Base-by-base conservation (phyloP, 139 green algal species). In the Haematococcus lacustris region DNA sequence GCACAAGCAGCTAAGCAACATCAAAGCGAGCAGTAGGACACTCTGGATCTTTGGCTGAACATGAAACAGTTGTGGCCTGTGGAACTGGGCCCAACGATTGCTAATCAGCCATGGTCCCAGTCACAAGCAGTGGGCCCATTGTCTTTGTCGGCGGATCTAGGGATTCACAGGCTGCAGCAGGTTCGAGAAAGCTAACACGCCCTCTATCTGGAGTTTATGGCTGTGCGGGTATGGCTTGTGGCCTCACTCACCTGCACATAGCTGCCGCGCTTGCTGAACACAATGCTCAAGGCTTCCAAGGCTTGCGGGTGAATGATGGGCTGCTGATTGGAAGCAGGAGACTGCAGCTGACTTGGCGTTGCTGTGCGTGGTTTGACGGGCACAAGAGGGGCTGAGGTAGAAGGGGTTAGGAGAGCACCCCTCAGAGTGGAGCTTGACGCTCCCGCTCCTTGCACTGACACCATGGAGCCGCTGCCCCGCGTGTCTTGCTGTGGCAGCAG, bases 201-300 rank as follows among this genome's bases (percentile, higher is more conserved):
- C 53, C 30, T 21, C 53, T 4, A 64, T 4, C 26, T 30, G 13
- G 33, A 32, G 21, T 23, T 30, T 26, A 21, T 30, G 9, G 53
- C 53, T n/a, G 33, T 23, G 53, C 53, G 47, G 13, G 47, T 28
- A 13, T 28, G 13, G 47, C 47, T 28, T 57, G 47, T 57, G 47
- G 13, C 13, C 47, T 57, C 57, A 65, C 64, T 34, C 64, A 87
- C 79, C 68, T 80, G 78, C 30, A 87, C 75, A 35, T 91, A 92
- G 53, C 64, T 85, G 38, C 85, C 86, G 3, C 75, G 59, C 4
- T 40, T 34, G 21, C 63, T 78, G 53, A 94, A 89, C 32, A 91
- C 73, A 0, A 86, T 51, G 3, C 80, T 40, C 72, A 95, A 74
- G 2, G 86, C 80, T 39, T 92, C 85, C 75, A 28, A 9, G 57